Conservation (phyloP, 2,329 filamentous ascomycete species). For the Scedosporium aurantiacum region DNA sequence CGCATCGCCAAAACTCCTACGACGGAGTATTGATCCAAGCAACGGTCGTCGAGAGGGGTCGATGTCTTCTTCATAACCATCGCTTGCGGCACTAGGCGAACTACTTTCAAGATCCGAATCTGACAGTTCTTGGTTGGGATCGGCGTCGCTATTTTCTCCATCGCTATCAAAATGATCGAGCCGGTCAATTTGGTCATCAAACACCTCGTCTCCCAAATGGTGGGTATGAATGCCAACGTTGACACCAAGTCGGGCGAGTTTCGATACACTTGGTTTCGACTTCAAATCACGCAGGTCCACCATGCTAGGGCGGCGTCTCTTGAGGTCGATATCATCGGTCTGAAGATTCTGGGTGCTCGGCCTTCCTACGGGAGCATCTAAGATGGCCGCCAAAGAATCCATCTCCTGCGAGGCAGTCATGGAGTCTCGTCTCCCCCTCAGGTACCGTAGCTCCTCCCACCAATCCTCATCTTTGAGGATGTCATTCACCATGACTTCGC, state of each 20-base stretch:
- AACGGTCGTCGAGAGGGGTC: conserved; percentile 9
- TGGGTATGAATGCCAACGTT: conserved; percentile 68
- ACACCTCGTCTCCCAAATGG: conserved; percentile 51
- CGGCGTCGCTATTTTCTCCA: conserved; percentile 20
- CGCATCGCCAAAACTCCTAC: conserved; percentile 30
- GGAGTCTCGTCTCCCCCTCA: conserved; percentile 29
- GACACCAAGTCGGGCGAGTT: conserved; percentile 46
- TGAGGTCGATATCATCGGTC: conserved; percentile 17
- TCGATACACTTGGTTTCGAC: conserved; percentile 43
- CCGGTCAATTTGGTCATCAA: conserved; percentile 29
- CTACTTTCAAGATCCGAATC: background rate
- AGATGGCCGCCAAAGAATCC: conserved; percentile 29
- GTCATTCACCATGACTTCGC: conserved; percentile 50
- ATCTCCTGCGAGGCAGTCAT: conserved; percentile 32
- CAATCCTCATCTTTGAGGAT: conserved; percentile 63
- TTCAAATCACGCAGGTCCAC: conserved; percentile 52
- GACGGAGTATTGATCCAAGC: conserved; percentile 16
- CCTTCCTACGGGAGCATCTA: conserved; percentile 30
- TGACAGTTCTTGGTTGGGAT: background rate
- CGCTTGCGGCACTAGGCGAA: conserved; percentile 9
- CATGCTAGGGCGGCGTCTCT: conserved; percentile 33
- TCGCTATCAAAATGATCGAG: conserved; percentile 16
- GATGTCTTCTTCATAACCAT: conserved; percentile 13
- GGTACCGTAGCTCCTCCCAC: conserved; percentile 65
- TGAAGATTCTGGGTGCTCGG: conserved; percentile 32